Evolutionary conservation across 2,329 filamentous ascomycete species (phyloP).

Genomic region (Rachicladosporium sp.): DNA sequence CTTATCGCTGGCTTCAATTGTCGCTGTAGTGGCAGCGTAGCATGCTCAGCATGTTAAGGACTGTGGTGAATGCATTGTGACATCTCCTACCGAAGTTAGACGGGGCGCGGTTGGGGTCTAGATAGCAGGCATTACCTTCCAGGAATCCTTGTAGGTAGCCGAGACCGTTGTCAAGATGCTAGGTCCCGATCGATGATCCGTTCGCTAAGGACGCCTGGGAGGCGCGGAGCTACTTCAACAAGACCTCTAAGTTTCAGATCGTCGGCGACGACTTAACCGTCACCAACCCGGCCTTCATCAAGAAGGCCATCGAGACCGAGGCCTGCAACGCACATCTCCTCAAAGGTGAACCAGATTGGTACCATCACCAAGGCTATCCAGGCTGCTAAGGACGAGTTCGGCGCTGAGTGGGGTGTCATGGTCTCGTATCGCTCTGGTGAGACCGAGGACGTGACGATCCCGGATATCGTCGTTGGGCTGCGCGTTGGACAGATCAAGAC

Average conservation of each 20-base stretch:
- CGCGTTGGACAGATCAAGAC: slow-evolving; percentile 98
- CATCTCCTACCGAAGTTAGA: too few relatives aligned
- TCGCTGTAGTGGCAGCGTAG: too few relatives aligned
- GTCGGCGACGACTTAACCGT: slow-evolving; percentile 97
- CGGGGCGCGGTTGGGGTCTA: too few relatives aligned
- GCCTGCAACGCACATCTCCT: slow-evolving; percentile 94
- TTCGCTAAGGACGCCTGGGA: slow-evolving; percentile 99
- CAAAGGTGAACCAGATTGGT: slow-evolving; percentile 99
- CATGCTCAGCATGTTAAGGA: too few relatives aligned
- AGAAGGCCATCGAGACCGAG: slow-evolving; percentile 98
- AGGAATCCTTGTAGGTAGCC: too few relatives aligned
- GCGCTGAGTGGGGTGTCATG: slow-evolving; percentile 96
- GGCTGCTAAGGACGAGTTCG: slow-evolving; percentile 96
- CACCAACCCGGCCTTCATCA: slow-evolving; percentile 97
- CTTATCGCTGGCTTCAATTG: too few relatives aligned
- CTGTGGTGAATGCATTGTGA: too few relatives aligned
- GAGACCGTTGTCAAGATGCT: too few relatives aligned
- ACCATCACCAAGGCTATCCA: slow-evolving; percentile 98
- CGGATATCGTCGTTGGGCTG: slow-evolving; percentile 94
- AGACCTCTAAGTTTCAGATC: slow-evolving; percentile 96
- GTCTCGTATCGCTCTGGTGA: slow-evolving; percentile 98
- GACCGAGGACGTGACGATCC: slow-evolving; percentile 99
- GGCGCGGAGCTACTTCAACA: slow-evolving; percentile 99
- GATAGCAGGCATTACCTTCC: too few relatives aligned
- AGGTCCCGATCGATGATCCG: slow-evolving; percentile 90